Base-by-base conservation (phyloP, 331 rosid species). In the Pyracantha coccinea region DNA sequence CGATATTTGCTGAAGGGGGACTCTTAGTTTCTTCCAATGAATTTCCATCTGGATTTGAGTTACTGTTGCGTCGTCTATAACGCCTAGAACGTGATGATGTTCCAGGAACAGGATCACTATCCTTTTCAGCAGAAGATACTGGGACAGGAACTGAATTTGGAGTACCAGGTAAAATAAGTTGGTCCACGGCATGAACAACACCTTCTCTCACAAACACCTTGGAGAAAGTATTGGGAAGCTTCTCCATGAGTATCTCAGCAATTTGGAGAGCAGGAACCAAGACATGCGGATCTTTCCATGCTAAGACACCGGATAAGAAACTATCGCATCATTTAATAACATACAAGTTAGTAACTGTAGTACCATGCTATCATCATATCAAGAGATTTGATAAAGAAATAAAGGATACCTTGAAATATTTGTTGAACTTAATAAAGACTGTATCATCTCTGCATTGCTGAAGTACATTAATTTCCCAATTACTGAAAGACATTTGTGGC, bases 281-380 rank as follows among this genome's bases (percentile, higher is more conserved):
- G 35, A 92, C 97, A 35, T 89, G 93, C 19, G 99, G 96, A 85
- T 95, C 99, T 86, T 95, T 95, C 92, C 98, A 95, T 59, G 99
- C 93, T 79, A 95, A 86, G 74, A 95, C 98, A 38, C 99, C 98
- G 29, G 99, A 97, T 84, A 95, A 78, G 80, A 95, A 92, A 87
- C 99, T 95, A 68, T n/a, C 59, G 4, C 59, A 90, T 66, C 82
- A 54, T 74, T 31, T 44, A 68, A 61, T 41, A 72, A 11, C n/a
- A n/a, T 29, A 50, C 47, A 12, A n/a, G 54, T 76, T 32, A 75
- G 79, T 29, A 79, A 20, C 31, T 77, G 70, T 5, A 45, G 54
- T 54, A 62, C 2, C 35, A 61, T 10, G 17, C 52, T 27, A 77
- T 61, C 70, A 73, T 24, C 65, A 57, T 28, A 67, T 66, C 68